Percentiles rank a stretch among this genome's conserved stretches.
Evolutionary conservation across 2,329 filamentous ascomycete genomes (phyloP).

Genomic region (Teratosphaeria epicoccoides): DNA sequence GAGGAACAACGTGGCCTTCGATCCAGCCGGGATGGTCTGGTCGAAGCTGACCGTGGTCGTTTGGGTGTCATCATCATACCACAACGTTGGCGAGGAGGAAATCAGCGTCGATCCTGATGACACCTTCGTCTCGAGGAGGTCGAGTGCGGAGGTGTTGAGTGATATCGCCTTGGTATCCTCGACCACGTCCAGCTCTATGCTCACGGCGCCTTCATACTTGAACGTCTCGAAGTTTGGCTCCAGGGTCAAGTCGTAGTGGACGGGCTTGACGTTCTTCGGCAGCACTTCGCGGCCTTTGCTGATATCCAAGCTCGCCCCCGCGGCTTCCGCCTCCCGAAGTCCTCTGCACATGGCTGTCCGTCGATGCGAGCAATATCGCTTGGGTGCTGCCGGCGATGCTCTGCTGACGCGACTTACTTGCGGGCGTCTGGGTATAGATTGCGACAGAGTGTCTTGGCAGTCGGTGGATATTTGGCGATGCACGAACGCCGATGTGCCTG

Average conservation of each 20-base stretch:
- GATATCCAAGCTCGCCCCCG: constrained; percentile 49
- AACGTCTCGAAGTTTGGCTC: constrained; percentile 85
- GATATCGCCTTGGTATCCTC: constrained; percentile 78
- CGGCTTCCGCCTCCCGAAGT: constrained; percentile 44
- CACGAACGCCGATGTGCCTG: not conserved
- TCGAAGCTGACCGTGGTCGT: constrained; percentile 72
- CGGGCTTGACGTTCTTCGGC: constrained; percentile 82
- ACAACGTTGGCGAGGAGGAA: constrained; percentile 55
- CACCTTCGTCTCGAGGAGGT: constrained; percentile 66
- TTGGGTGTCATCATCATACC: constrained; percentile 69
- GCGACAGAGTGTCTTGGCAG: not conserved
- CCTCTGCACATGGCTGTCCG: constrained; percentile 61
- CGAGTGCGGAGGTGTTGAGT: constrained; percentile 77
- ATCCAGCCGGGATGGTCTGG: constrained; percentile 59
- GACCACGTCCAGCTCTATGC: constrained; percentile 77
- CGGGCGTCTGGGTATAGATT: not conserved
- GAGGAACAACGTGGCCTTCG: constrained; percentile 66
- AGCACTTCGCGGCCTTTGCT: constrained; percentile 68
- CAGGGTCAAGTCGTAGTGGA: constrained; percentile 81
- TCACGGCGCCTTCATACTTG: constrained; percentile 73
- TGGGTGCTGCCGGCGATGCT: constrained; percentile 2
- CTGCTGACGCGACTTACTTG: not conserved
- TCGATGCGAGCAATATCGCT: constrained; percentile 62
- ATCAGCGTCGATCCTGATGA: constrained; percentile 47
- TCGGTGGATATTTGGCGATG: not conserved